phyloP scores from a whole-genome alignment of 2,329 filamentous ascomycete species.

The Penicillium sumatraense region DNA sequence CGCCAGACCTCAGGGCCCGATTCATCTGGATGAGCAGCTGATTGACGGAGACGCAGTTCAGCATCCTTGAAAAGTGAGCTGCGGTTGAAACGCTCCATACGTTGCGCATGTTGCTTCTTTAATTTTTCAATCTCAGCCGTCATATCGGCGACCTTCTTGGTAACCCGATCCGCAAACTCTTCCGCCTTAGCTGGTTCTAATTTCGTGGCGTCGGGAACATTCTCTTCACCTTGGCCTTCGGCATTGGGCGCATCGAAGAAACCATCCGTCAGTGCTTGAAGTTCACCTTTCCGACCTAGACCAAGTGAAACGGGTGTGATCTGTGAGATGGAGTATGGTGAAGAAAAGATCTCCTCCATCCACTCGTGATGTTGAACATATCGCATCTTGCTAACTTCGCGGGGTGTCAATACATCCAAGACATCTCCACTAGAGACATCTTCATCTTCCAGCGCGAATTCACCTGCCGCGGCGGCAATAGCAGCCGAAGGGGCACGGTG shows the following conservation, averaged over 20 bases:
- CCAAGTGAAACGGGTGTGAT: conserved; percentile 88
- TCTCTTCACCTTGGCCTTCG: conserved; percentile 33
- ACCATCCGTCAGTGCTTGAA: conserved; percentile 79
- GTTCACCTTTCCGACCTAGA: conserved; percentile 79
- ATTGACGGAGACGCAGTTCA: conserved; percentile 74
- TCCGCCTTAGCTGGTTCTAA: conserved; percentile 78
- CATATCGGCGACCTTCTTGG: conserved; percentile 72
- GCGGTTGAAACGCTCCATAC: conserved; percentile 74
- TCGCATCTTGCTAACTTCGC: conserved; percentile 83
- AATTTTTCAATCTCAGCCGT: conserved; percentile 83
- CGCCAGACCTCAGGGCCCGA: conserved; percentile 66
- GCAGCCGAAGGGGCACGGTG: conserved; percentile 47
- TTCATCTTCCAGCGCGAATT: conserved; percentile 75
- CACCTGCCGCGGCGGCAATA: conserved; percentile 43
- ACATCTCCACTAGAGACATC: conserved; percentile 85
- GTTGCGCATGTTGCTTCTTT: conserved; percentile 76
- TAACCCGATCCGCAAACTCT: conserved; percentile 80
- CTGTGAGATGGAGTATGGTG: conserved; percentile 81
- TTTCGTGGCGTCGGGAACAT: conserved; percentile 56
- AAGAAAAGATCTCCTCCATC: conserved; percentile 97
- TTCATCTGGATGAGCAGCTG: conserved; percentile 61
- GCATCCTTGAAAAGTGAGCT: conserved; percentile 72
- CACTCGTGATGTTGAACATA: conserved; percentile 97
- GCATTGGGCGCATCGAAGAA: conserved; percentile 70
- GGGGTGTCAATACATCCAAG: conserved; percentile 85